These are phyloP conservation scores for Intubia oerlemansii DNA, from an alignment of 2,329 filamentous ascomycete genomes.

Conservation along the genomic window DNA sequence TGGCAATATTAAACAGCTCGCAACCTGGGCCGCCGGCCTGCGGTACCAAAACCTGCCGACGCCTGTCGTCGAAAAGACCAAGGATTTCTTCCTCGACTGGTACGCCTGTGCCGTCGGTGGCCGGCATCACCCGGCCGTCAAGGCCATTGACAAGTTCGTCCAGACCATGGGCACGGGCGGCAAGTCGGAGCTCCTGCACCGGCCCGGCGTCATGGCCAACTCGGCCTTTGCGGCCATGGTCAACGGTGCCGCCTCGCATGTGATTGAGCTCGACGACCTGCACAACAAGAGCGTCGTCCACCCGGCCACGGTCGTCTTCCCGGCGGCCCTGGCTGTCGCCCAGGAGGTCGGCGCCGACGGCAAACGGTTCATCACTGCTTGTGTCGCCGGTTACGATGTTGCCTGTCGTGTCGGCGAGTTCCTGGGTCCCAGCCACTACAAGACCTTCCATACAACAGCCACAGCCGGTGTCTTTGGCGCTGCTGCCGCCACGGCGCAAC, in stretches of 20 bases:
- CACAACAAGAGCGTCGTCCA: conserved; percentile 3
- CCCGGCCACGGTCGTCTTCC: conserved; percentile 3
- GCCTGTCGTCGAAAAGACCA: background rate
- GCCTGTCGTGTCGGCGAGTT: too few species aligned
- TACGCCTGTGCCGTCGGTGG: conserved; percentile 1
- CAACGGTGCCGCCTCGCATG: conserved; percentile 1
- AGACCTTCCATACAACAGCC: too few species aligned
- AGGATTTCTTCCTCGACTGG: conserved; percentile 1
- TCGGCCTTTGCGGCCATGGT: background rate
- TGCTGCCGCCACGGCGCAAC: too few species aligned
- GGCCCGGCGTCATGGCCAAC: background rate
- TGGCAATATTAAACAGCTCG: conserved; percentile 1
- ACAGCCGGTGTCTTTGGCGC: too few species aligned
- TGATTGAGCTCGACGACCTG: conserved; percentile 2
- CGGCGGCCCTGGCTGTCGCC: conserved; percentile 1
- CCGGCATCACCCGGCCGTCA: conserved; percentile 1
- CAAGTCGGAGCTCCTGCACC: background rate
- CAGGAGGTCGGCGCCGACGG: conserved; percentile 1
- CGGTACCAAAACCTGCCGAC: background rate
- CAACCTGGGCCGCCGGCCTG: background rate
- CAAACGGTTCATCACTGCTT: background rate
- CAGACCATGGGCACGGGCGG: background rate
- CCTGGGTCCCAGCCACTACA: too few species aligned
- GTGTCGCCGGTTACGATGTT: conserved; percentile 2
- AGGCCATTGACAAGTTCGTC: background rate